Evolutionary conservation across 129 eudicot genomes (phyloP), one percentile per base, ranked within the genome.

Genomic region (Flaveria trinervia): DNA sequence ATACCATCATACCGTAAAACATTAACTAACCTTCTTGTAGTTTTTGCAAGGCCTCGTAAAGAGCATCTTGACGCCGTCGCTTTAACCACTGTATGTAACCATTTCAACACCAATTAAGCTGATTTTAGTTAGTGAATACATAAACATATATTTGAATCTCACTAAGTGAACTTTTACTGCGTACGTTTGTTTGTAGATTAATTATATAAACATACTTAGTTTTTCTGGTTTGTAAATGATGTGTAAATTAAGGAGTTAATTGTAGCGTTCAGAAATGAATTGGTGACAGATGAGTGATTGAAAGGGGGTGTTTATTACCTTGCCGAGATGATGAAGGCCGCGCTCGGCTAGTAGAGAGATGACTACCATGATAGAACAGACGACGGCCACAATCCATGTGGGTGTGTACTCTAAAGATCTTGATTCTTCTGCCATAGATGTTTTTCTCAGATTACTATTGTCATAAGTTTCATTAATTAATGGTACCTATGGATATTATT

Each of bases 21-120:
- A 36, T 33, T 28, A 70, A 36, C 45, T 28, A 70, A 82, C 98
- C 98, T 90, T 83, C 98, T 84, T 93, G 88, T 52, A 93, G 77
- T 59, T 93, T 93, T 70, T 90, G 88, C 68, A 93, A 75, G 74
- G 95, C 96, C 55, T 88, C 88, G 51, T 28, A 85, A 36, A 93
- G 76, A 4, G 94, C 80, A 45, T 88, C 86, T 83, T 90, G 95
- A 4, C 30, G 44, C 76, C 73, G 81, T 62, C 54, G 81, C 84
- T 79, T 80, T 83, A 93, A 87, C 75, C 66, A 86, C 98, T 93
- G 79, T 46, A 9, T 14, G 56, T 23, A 67, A 16, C 5, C 59
- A 44, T 52, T 64, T 25, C 25, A 52, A 43, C 41, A 36, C 41
- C 41, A 36, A 36, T 36, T 36, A 36, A 36, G 41, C 41, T 4